Conservation (phyloP, 495 filamentous ascomycete species). For the Margaritispora aquatica region DNA sequence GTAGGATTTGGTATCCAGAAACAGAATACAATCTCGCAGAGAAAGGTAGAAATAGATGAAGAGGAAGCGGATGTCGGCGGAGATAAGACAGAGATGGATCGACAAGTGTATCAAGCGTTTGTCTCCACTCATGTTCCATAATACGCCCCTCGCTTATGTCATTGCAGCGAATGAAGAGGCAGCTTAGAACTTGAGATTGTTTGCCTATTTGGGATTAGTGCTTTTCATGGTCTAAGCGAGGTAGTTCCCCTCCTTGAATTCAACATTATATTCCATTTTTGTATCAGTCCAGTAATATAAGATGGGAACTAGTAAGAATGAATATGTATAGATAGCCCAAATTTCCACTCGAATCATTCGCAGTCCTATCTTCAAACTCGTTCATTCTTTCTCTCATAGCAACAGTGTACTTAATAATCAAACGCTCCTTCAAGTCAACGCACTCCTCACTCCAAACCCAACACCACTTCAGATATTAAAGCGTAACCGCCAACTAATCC, state of each 20-base stretch:
- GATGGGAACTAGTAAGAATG: not conserved
- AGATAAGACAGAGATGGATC: too few relatives aligned
- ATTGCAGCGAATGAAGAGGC: not conserved
- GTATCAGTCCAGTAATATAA: too few relatives aligned
- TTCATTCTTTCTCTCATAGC: not conserved
- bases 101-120: too few relatives aligned
- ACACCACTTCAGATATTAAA: too few relatives aligned
- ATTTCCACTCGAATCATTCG: not conserved
- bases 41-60: not conserved
- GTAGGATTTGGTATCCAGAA: not conserved
- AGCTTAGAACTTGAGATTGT: not conserved
- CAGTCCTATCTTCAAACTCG: not conserved
- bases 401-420: not conserved
- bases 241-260: too few relatives aligned
- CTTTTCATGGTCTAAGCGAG: too few relatives aligned
- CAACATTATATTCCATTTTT: not conserved
- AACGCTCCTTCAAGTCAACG: not conserved
- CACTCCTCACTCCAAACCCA: not conserved
- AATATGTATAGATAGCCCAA: not conserved
- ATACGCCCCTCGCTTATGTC: not conserved
- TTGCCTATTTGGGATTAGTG: constrained; percentile 3
- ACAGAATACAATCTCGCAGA: not conserved
- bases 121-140: too few relatives aligned
- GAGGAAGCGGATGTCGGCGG: not conserved
- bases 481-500: too few relatives aligned